These are phyloP conservation scores for Lasiodiplodia theobromae DNA, from an alignment of 2,329 filamentous ascomycete genomes.

Conservation along the genomic window DNA sequence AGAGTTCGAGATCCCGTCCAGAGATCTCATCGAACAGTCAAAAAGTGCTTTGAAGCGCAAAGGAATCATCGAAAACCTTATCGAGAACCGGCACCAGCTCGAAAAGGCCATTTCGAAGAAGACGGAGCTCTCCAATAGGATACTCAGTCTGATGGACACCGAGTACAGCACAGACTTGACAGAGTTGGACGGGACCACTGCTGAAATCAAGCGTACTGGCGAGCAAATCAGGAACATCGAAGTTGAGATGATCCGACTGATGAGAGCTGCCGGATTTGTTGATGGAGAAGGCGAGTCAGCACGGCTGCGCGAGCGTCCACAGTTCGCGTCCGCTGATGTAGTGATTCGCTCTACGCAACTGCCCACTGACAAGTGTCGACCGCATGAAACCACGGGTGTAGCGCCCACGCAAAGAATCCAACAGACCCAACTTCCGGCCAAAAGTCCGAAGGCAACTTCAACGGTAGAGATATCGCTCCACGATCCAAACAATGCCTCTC, in stretches of 20 bases:
- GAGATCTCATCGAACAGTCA: not conserved
- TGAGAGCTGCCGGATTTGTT: conserved; percentile 40
- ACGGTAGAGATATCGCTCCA: conserved; percentile 26
- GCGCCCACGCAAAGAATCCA: conserved; percentile 42
- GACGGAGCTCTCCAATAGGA: conserved; percentile 11
- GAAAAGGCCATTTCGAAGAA: conserved; percentile 6
- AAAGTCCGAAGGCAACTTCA: conserved; percentile 39
- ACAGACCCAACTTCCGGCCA: conserved; percentile 41
- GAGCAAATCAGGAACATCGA: conserved; percentile 40
- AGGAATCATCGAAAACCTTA: conserved; percentile 2
- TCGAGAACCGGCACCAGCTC: not conserved
- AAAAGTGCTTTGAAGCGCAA: conserved; percentile 10
- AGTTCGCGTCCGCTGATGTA: not conserved
- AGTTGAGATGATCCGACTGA: conserved; percentile 39
- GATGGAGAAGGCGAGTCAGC: conserved; percentile 31
- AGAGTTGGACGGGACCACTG: conserved; percentile 37
- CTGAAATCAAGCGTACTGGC: conserved; percentile 39
- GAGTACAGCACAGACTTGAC: conserved; percentile 29
- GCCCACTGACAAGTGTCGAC: not conserved
- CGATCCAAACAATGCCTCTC: conserved; percentile 34
- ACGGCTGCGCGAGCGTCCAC: not conserved
- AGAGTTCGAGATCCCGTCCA: conserved; percentile 8
- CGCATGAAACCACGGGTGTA: not conserved
- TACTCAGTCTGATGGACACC: conserved; percentile 11
- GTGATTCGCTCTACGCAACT: conserved; percentile 17